These are phyloP conservation scores for Vitis amurensis DNA, from an alignment of 164 flowering plant genomes.

Conservation along the genomic window DNA sequence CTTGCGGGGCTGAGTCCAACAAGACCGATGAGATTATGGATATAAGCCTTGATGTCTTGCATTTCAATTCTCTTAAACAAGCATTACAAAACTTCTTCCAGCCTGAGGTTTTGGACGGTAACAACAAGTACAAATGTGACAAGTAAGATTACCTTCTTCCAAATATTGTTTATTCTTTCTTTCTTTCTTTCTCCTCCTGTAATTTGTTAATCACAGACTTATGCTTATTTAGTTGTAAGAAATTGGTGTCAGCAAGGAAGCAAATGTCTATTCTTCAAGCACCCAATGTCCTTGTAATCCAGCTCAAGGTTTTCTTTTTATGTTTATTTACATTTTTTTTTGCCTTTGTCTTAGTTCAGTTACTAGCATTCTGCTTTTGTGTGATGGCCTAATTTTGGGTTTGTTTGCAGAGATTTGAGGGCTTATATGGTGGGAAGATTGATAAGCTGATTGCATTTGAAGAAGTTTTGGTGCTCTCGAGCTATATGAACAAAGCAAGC, in stretches of 20 bases:
- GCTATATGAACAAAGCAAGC: slow-evolving; percentile 79
- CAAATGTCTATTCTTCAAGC: slow-evolving; percentile 89
- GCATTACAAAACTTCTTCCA: slow-evolving; percentile 80
- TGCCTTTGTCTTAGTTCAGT: neutral
- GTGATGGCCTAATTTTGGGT: slow-evolving; percentile 6
- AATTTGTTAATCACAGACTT: slow-evolving; percentile 1
- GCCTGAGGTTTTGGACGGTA: slow-evolving; percentile 89
- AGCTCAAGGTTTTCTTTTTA: slow-evolving; percentile 66
- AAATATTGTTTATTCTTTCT: neutral
- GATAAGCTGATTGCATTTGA: slow-evolving; percentile 80
- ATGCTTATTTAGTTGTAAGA: slow-evolving; percentile 70
- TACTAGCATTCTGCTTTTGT: slow-evolving; percentile 3
- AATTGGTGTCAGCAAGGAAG: slow-evolving; percentile 85
- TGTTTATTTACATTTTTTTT: neutral
- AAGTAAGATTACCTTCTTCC: slow-evolving; percentile 42
- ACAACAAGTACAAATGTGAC: slow-evolving; percentile 86
- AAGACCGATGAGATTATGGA: slow-evolving; percentile 97
- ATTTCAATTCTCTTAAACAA: slow-evolving; percentile 59
- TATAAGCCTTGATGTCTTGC: slow-evolving; percentile 79
- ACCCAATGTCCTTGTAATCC: slow-evolving; percentile 93
- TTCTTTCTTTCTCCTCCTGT: neutral
- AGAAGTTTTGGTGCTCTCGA: slow-evolving; percentile 79
- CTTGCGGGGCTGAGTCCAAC: slow-evolving; percentile 76
- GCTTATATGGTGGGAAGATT: slow-evolving; percentile 78
- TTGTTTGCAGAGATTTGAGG: slow-evolving; percentile 80